A percentile compares a stretch with the other conserved stretches of the same genome.
Evolutionary conservation across 2,329 filamentous ascomycete genomes (phyloP).

Genomic region (Ophiostoma angusticollis): DNA sequence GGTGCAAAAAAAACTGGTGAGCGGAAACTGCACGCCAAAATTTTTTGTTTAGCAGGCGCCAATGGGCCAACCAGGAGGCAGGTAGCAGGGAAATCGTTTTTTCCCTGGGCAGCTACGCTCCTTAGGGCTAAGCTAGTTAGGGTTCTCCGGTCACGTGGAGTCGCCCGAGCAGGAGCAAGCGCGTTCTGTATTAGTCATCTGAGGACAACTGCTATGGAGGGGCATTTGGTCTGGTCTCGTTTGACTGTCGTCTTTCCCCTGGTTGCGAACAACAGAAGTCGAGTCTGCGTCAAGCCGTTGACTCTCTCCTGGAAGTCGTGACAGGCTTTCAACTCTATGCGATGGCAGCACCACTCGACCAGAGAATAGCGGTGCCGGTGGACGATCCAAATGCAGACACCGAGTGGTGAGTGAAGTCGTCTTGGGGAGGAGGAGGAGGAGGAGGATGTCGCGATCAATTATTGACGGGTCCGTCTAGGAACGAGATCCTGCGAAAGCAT

Average conservation of each 20-base stretch:
- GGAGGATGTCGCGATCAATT: too few species aligned
- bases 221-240: too few species aligned
- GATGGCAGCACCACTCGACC: conserved; percentile 51
- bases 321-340: not conserved
- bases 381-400: conserved; percentile 95
- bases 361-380: conserved; percentile 67
- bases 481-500: conserved; percentile 95
- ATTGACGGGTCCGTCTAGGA: too few species aligned
- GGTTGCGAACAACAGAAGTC: too few species aligned
- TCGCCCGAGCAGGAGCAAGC: conserved; percentile 7
- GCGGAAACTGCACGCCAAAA: conserved; percentile 25
- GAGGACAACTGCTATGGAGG: too few species aligned
- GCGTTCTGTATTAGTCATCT: not conserved
- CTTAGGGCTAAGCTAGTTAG: conserved; percentile 12
- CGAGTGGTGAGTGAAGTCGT: conserved; percentile 82
- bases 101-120: not conserved
- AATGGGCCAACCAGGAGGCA: conserved; percentile 5
- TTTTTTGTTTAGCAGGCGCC: conserved; percentile 6
- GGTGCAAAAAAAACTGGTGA: conserved; percentile 25
- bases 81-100: conserved; percentile 1
- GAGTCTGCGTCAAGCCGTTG: too few species aligned
- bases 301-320: not conserved
- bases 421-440: not conserved
- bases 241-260: too few species aligned
- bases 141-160: conserved; percentile 10